These are phyloP conservation scores for Nicotiana sylvestris DNA, from an alignment of 257 asterid species.

Conservation along the genomic window DNA sequence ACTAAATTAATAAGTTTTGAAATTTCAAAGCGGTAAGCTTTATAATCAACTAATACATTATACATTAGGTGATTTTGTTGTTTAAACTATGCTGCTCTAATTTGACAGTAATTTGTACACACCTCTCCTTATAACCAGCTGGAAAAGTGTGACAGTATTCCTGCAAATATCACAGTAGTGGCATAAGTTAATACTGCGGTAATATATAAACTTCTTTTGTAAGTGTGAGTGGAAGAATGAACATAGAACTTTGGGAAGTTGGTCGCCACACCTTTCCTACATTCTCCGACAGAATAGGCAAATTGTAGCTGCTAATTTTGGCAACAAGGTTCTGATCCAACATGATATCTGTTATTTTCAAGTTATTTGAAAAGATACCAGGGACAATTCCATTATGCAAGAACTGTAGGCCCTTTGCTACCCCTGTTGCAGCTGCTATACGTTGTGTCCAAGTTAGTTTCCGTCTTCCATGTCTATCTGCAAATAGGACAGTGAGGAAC, in stretches of 20 bases:
- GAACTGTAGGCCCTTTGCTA: slow-evolving; percentile 91
- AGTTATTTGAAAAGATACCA: slow-evolving; percentile 51
- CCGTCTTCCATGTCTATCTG: slow-evolving; percentile 47
- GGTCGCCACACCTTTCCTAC: slow-evolving; percentile 40
- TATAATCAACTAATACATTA: too few relatives aligned
- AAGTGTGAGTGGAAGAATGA: background rate
- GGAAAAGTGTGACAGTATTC: slow-evolving; percentile 27
- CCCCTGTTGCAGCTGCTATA: slow-evolving; percentile 73
- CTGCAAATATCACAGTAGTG: slow-evolving; percentile 34
- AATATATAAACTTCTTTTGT: background rate
- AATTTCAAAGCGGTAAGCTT: background rate
- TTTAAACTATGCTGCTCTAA: background rate
- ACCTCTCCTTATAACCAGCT: slow-evolving; percentile 53
- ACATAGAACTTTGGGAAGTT: background rate
- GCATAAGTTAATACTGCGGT: slow-evolving; percentile 8
- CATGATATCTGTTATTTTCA: slow-evolving; percentile 65
- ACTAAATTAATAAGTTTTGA: background rate
- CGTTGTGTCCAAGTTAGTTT: slow-evolving; percentile 81
- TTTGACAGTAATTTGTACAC: slow-evolving; percentile 10
- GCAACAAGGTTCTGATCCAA: slow-evolving; percentile 69
- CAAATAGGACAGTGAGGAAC: slow-evolving; percentile 6
- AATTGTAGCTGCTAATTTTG: slow-evolving; percentile 67
- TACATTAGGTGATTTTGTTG: background rate
- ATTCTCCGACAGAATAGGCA: slow-evolving; percentile 61
- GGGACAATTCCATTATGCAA: slow-evolving; percentile 85